Evolutionary conservation across 2,329 filamentous ascomycete genomes (phyloP), one percentile per base, ranked within the genome.

Genomic region (Alternaria brassicicola): DNA sequence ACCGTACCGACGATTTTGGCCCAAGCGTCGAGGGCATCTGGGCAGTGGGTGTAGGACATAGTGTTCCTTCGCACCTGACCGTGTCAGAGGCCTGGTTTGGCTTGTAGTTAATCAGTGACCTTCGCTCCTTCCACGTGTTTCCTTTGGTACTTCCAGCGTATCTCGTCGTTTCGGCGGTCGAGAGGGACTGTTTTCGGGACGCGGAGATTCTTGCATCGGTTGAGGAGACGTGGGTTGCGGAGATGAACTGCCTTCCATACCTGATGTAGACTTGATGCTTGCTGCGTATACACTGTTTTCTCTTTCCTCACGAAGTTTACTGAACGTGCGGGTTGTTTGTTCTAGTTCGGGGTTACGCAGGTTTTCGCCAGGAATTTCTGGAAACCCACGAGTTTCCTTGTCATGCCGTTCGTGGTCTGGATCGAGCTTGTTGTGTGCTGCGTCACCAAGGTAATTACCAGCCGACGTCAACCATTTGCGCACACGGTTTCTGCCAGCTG

Each of bases 341-440:
- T 59, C 50, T 1, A 86, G 66, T 0, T 69, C 64, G 1, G 63
- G 67, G 45, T 86, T 86, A 28, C 83, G 79, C 2, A 73, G 59
- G 1, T 60, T 65, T 62, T 88, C 85, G 2, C 84, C 86, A 0
- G 86, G 86, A 0, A 86, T 77, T 52, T 83, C 80, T 0, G 86
- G 86, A 46, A 82, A 88, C n/a, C 79, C 76, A n/a, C 73, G 69
- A 3, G 82, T 81, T 41, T 75, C 76, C 17, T 82, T 80, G 4
- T 72, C 73, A 46, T 79, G 79, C 64, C 85, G 86, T 1, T 79
- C 79, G 0, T 79, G 79, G 28, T 82, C 78, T 21, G 19, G 33
- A 52, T 86, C 81, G 3, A 71, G 57, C 28, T 65, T 67, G n/a
- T 82, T 77, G 2, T 79, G 76, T 0, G 80, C 78, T 28, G 83